Percentiles rank a stretch among this genome's conserved stretches.
These are phyloP conservation scores for Plasmodium malariae DNA, from an alignment of 169 alveolate species.

Conservation along the genomic window DNA sequence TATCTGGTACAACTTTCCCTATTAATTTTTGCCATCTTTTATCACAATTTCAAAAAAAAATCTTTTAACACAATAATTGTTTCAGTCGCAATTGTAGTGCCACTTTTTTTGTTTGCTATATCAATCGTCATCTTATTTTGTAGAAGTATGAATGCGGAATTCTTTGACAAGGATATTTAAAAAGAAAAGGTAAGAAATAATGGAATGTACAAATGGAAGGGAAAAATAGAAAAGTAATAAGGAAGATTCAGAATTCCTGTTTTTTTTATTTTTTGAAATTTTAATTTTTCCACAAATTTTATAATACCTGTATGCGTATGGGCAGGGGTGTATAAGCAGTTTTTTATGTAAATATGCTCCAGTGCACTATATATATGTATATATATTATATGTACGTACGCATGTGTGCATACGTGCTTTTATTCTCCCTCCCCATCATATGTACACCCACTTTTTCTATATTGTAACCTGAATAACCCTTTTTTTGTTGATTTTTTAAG, in stretches of 20 bases:
- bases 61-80: constrained; percentile 7
- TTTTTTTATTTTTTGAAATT: too few species aligned
- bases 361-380: neutral
- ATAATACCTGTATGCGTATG: too few species aligned
- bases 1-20: constrained; percentile 14
- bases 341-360: neutral
- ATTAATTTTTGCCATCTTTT: neutral
- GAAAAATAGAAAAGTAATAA: neutral
- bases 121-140: constrained; percentile 22
- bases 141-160: constrained; percentile 54
- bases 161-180: constrained; percentile 41
- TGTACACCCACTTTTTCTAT: too few species aligned
- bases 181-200: neutral
- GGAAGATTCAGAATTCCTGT: neutral
- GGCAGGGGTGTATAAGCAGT: neutral
- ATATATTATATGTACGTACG: too few species aligned
- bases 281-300: too few species aligned
- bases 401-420: neutral
- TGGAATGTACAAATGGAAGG: neutral
- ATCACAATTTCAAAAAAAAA: neutral
- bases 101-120: constrained; percentile 22
- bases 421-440: neutral
- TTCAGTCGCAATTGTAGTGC: constrained; percentile 27
- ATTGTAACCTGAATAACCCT: neutral
- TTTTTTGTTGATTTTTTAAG: constrained; percentile 17